These are phyloP conservation scores for Arthrobotrys iridis DNA, from an alignment of 2,329 filamentous ascomycete genomes.

Conservation along the genomic window DNA sequence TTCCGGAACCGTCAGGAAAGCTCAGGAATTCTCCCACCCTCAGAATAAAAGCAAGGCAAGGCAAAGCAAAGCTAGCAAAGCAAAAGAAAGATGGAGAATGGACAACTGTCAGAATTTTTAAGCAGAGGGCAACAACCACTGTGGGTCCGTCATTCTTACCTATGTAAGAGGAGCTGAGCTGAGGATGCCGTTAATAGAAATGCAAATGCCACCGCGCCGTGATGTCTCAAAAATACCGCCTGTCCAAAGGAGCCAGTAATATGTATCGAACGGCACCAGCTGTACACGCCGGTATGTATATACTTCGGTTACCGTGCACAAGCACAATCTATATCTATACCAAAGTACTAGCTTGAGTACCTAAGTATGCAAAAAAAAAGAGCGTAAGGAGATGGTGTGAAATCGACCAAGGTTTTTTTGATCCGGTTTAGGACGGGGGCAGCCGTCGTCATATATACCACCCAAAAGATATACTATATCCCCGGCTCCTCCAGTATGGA, in stretches of 20 bases:
- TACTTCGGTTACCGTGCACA: slow-evolving; percentile 23
- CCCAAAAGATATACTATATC: slow-evolving; percentile 1
- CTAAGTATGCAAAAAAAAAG: slow-evolving; percentile 14
- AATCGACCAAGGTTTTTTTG: background rate
- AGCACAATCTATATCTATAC: background rate
- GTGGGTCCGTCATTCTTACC: slow-evolving; percentile 23
- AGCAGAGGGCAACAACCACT: background rate
- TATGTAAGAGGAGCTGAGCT: slow-evolving; percentile 31
- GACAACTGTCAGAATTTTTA: background rate
- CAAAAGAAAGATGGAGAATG: background rate
- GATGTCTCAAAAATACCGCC: no score
- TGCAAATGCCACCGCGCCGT: background rate
- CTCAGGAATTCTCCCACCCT: slow-evolving; percentile 9
- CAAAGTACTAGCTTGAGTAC: no score
- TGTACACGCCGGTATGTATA: slow-evolving; percentile 20
- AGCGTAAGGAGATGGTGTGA: background rate
- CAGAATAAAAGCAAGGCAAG: background rate
- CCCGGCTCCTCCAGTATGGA: background rate
- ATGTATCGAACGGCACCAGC: slow-evolving; percentile 4
- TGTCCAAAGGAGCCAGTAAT: slow-evolving; percentile 3
- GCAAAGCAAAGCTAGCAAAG: background rate
- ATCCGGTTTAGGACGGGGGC: slow-evolving; percentile 39
- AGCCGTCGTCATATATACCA: slow-evolving; percentile 47
- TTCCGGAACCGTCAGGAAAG: slow-evolving; percentile 6
- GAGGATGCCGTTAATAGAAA: background rate